phyloP scores from a whole-genome alignment of 225 moss, liverwort and hornwort genomes.

The Sphagnum tenellum region DNA sequence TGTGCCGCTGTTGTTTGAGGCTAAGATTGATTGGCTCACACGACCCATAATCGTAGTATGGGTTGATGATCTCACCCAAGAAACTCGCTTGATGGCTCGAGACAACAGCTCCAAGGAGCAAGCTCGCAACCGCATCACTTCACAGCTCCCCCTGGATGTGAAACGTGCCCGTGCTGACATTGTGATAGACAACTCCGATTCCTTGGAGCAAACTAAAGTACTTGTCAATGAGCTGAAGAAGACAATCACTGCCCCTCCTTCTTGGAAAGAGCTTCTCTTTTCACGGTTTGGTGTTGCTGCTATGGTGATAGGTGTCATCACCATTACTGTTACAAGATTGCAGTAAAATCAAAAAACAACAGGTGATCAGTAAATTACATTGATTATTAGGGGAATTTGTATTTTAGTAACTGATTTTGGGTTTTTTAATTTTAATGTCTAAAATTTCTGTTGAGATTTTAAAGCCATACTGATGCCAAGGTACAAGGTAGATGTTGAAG shows the following conservation, averaged over 20 bases:
- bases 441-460: no score
- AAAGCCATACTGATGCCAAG: no score
- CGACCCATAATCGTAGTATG: conserved; percentile 67
- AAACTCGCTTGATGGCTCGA: conserved; percentile 42
- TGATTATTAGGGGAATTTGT: no score
- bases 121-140: conserved; percentile 48
- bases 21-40: conserved; percentile 61
- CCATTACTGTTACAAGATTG: background rate
- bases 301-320: conserved; percentile 23
- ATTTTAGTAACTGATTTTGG: no score
- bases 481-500: no score
- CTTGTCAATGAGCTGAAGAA: conserved; percentile 43
- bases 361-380: no score
- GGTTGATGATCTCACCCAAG: conserved; percentile 68
- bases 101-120: conserved; percentile 48
- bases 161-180: conserved; percentile 56
- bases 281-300: conserved; percentile 52
- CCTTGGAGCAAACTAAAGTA: conserved; percentile 33
- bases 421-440: no score
- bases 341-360: no score
- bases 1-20: conserved; percentile 74
- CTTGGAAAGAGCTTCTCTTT: conserved; percentile 42
- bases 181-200: conserved; percentile 73
- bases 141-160: conserved; percentile 56
- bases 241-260: conserved; percentile 31